These are phyloP conservation scores for Acarospora socialis DNA, from an alignment of 2,329 filamentous ascomycete species.

Conservation along the genomic window DNA sequence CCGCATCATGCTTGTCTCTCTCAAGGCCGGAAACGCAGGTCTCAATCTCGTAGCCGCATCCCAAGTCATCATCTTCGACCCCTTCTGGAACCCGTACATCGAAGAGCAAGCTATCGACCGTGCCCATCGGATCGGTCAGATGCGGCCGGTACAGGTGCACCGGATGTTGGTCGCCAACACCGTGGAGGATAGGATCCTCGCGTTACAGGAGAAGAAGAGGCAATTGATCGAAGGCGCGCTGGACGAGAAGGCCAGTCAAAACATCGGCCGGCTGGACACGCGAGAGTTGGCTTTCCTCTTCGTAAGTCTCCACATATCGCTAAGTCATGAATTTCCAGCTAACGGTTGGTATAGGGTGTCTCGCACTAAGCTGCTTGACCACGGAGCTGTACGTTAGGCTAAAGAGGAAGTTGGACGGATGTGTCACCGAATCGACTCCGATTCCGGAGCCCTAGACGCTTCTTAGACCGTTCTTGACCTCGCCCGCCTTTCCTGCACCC, in stretches of 20 bases:
- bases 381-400: no score
- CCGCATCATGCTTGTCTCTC: conserved; percentile 60
- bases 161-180: conserved; percentile 63
- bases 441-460: no score
- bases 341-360: no score
- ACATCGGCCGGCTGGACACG: conserved; percentile 50
- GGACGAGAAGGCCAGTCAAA: conserved; percentile 56
- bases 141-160: conserved; percentile 60
- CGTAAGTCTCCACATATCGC: conserved; percentile 25
- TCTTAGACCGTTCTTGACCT: no score
- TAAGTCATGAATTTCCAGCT: no score
- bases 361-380: no score
- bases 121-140: conserved; percentile 76
- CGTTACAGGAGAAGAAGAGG: conserved; percentile 65
- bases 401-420: no score
- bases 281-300: conserved; percentile 60
- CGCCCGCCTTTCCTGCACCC: no score
- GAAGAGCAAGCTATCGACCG: conserved; percentile 88
- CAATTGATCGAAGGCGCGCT: conserved; percentile 64
- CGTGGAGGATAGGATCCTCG: conserved; percentile 75
- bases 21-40: conserved; percentile 72
- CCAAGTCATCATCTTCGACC: conserved; percentile 79
- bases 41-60: conserved; percentile 73
- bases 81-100: conserved; percentile 88
- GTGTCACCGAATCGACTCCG: no score